Evolutionary conservation across 768 basidiomycete genomes (phyloP).

Genomic region (Rhizopogon vulgaris): DNA sequence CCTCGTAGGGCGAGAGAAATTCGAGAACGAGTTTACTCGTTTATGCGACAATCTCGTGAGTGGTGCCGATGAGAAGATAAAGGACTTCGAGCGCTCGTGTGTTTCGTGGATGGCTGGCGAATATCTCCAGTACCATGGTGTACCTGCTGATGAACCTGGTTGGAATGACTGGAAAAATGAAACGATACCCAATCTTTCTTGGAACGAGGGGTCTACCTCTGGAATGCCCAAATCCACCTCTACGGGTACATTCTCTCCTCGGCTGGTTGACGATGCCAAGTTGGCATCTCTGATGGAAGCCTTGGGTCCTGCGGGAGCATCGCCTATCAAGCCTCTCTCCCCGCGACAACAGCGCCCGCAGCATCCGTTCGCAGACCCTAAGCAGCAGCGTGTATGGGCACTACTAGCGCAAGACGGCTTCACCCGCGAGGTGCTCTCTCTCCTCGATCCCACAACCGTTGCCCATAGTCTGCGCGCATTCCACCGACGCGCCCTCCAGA

Average conservation of each 20-base stretch:
- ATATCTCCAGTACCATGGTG: constrained; percentile 56
- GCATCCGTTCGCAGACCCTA: constrained; percentile 10
- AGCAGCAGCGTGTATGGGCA: constrained; percentile 39
- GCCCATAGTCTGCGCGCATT: constrained; percentile 59
- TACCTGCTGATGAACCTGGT: constrained; percentile 40
- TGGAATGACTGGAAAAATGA: constrained; percentile 59
- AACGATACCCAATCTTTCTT: constrained; percentile 37
- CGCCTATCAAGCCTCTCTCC: constrained; percentile 21
- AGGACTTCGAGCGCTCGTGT: constrained; percentile 34
- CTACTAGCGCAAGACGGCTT: constrained; percentile 61
- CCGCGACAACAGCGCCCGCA: constrained; percentile 20
- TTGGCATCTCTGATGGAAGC: constrained; percentile 42
- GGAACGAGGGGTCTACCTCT: constrained; percentile 17
- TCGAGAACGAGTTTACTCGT: constrained; percentile 67
- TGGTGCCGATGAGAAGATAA: constrained; percentile 40
- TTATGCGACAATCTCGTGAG: constrained; percentile 60
- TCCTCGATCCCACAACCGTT: constrained; percentile 55
- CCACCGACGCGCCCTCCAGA: constrained; percentile 48
- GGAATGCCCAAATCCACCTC: constrained; percentile 42
- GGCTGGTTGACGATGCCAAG: constrained; percentile 38
- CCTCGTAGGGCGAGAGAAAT: constrained; percentile 45
- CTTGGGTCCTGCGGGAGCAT: constrained; percentile 23
- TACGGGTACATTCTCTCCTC: constrained; percentile 34
- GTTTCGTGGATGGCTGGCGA: constrained; percentile 62
- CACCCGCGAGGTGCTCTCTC: constrained; percentile 57